Evolutionary conservation across 208 protist genomes (phyloP), one percentile per base, ranked within the genome.

Genomic region (Trypanosoma melophagium): DNA sequence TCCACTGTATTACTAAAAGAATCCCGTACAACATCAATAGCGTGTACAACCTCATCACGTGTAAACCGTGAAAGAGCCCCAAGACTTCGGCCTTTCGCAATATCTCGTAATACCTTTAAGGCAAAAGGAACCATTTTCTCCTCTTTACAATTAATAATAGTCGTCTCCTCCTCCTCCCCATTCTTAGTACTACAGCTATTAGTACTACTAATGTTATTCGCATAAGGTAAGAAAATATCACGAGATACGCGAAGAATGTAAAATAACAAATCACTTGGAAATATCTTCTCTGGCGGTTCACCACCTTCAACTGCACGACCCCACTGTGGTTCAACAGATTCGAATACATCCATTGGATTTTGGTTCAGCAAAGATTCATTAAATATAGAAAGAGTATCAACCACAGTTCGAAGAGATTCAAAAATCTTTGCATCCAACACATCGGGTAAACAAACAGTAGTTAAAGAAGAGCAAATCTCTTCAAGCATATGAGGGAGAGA

Each of bases 201-300:
- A 35, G 5, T 35, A 35, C 28, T 35, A 35, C 28, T 47, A 40
- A 4, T 8, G 16, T 19, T 41, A 31, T 40, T 58, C 9, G 3
- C 40, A 28, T 66, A 28, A 16, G 14, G 16, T 49, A 45, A 45
- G 19, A 66, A 14, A 28, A 45, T 21, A 58, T 35, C 47, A 14
- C 4, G 45, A 31, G 51, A 47, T n/a, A 17, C 17, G 21, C 24
- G 8, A 55, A 66, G 50, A 52, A 17, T 22, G 24, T 42, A 21
- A 31, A 50, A 58, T 17, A 66, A 19, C 1, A 47, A 5, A 42
- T 55, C 61, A 45, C 61, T 24, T 7, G 49, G 50, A 17, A 66
- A 25, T 42, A 5, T 21, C 17, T 17, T 45, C 24, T 57, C 49
- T 2, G 41, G 12, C 14, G 61, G 16, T 21, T 24, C 35, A 31